Base-by-base conservation (phyloP, 805 yeast species). In the Kluyveromyces wickerhamii region DNA sequence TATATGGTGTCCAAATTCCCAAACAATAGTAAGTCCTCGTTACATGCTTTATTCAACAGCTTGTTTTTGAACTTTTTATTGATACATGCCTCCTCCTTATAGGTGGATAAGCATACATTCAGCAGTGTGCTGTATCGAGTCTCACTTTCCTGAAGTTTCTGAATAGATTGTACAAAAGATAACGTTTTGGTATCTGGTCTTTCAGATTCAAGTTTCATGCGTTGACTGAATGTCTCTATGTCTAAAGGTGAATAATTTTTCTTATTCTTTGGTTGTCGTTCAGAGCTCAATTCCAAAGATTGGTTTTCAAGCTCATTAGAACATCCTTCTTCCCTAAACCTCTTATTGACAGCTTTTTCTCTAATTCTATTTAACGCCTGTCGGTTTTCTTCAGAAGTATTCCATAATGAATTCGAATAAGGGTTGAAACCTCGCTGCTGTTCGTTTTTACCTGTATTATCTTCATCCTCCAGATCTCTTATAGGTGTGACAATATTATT, bases 361-460 rank as follows among this genome's bases (percentile, higher is more conserved):
- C 53, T 34, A 16, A 62, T 54, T 12, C 47, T 43, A 10, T 45
- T 46, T 8, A 65, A 59, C 18, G 66, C 63, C 7, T 51, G 48
- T 7, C 60, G 59, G 17, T 60, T 56, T 25, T 54, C 60, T 2
- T 63, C 57, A 16, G 67, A 47, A 7, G 59, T 45, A 32, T 49
- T 54, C 72, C 72, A 68, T 11, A 67, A 41, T 1, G 71, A 66
- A 26, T 56, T 51, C 0, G 71, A 57, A 44, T 67, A 67, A 0
- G 72, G 72, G 35, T 68, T 67, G 6, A 16, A 18, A 20, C 32
- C 29, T 12, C 21, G 16, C 24, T 34, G 15, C 19, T 35, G 34
- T 21, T 17, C 11, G 31, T n/a, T 26, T 3, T 12, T 15, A 2
- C 18, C 3, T 4, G 6, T 12, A 32, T 54, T 54, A 32, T 43